Evolutionary conservation across 2,329 filamentous ascomycete genomes (phyloP), one percentile per base, ranked within the genome.

Genomic region (Penicillium sp.): DNA sequence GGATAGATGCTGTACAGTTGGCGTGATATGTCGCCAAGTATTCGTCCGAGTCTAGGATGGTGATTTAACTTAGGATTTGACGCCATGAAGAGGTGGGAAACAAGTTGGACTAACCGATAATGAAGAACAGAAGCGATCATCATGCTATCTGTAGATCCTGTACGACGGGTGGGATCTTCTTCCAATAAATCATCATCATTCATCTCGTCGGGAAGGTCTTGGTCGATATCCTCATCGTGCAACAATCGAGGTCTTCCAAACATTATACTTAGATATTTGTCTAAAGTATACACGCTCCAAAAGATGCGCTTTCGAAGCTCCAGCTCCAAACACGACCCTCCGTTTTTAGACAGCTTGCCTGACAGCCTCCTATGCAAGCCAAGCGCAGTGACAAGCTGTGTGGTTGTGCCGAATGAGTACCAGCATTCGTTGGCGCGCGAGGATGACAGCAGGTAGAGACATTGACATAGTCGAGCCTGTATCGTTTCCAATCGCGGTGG

Each of bases 141-240:
- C 71, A 74, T 72, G 48, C 67, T 67, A 48, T 74, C 70, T 3
- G 69, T 62, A 8, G 70, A 64, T 3, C 74, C 68, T 43, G 65
- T 67, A 21, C 72, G 65, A 3, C 70, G 54, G 1, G 60, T 56
- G 7, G 74, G 64, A 22, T 80, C 71, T 31, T 75, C 63, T 8
- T 75, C 61, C 1, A 79, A 75, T 70, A 87, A 79, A 29, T 84
- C 78, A 36, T 83, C 79, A 54, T 87, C 83, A 50, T 84, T 82
- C 41, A 84, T 75, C 49, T 75, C 73, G 22, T 72, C 67, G 4
- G 84, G 84, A n/a, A 83, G 75, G 2, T 80, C 78, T 53, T 87
- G 84, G 48, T 87, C 84, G 45, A 86, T 83, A 47, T 87, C 83
- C 32, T 86, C 82, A 42, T 87, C 84, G 45, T 85, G 83, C 24